Conservation (phyloP, 139 green algal genomes). For the Nannochloris sp. region DNA sequence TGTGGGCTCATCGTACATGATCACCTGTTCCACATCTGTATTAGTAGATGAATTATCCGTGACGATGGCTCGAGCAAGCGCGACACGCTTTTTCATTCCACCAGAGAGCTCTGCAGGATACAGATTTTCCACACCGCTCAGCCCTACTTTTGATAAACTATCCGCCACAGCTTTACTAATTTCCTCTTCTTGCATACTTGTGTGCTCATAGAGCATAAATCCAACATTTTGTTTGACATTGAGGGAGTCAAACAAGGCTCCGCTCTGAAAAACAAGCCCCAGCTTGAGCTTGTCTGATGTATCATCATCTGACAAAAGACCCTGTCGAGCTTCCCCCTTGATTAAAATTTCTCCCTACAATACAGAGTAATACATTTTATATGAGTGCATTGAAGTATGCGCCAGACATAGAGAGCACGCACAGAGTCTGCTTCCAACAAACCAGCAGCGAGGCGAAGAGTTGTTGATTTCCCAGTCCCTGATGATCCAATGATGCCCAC, state of each 20-base stretch:
- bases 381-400: constrained; percentile 14
- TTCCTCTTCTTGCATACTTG: constrained; percentile 42
- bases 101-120: constrained; percentile 89
- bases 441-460: constrained; percentile 85
- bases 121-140: constrained; percentile 79
- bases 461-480: constrained; percentile 96
- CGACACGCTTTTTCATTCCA: constrained; percentile 98
- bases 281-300: constrained; percentile 38
- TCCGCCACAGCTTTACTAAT: constrained; percentile 67
- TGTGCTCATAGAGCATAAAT: constrained; percentile 94
- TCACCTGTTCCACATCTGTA: constrained; percentile 46
- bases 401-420: not conserved
- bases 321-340: constrained; percentile 54
- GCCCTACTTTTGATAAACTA: constrained; percentile 76
- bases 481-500: constrained; percentile 96
- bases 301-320: constrained; percentile 68
- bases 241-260: constrained; percentile 96
- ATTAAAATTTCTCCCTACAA: constrained; percentile 66
- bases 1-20: constrained; percentile 99
- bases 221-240: constrained; percentile 93
- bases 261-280: constrained; percentile 86
- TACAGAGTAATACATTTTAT: not conserved
- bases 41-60: not conserved
- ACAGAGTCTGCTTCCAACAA: constrained; percentile 81
- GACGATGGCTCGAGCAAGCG: constrained; percentile 82